A percentile compares a stretch with the other conserved stretches of the same genome.
These are phyloP conservation scores for Heritiera littoralis DNA, from an alignment of 345 rosid species.

Conservation along the genomic window DNA sequence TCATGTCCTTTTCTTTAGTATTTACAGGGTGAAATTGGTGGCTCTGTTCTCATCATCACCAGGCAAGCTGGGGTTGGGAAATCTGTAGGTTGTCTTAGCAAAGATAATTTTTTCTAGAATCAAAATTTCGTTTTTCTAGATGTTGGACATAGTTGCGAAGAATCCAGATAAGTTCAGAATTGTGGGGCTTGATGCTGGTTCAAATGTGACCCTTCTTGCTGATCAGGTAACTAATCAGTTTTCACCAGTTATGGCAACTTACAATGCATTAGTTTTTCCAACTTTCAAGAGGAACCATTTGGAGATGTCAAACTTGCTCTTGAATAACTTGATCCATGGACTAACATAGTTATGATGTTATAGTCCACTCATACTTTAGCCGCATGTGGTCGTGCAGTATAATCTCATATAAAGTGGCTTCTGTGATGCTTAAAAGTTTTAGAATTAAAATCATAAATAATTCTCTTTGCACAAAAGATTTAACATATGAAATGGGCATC, in stretches of 20 bases:
- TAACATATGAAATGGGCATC: background rate
- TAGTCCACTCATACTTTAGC: background rate
- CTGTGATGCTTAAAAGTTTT: slow-evolving; percentile 8
- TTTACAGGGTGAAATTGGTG: too few species aligned
- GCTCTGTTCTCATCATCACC: too few species aligned
- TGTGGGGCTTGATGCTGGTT: slow-evolving; percentile 96
- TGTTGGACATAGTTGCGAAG: slow-evolving; percentile 86
- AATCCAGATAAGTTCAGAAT: slow-evolving; percentile 86
- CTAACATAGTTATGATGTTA: slow-evolving; percentile 3
- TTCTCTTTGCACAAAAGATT: background rate
- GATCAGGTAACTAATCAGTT: slow-evolving; percentile 62
- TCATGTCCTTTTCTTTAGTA: too few species aligned
- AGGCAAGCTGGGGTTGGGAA: too few species aligned
- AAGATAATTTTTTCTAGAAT: too few species aligned
- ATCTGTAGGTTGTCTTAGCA: too few species aligned
- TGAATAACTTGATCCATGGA: slow-evolving; percentile 12
- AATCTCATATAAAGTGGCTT: background rate
- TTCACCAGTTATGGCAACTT: background rate
- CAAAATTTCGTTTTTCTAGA: slow-evolving; percentile 45
- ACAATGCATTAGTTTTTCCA: slow-evolving; percentile 4
- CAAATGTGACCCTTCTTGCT: slow-evolving; percentile 89
- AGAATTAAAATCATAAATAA: background rate
- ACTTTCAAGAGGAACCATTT: background rate
- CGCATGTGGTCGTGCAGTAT: too few species aligned
- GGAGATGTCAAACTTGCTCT: background rate